Conservation (phyloP, 108 stramenopile species). For the Schizochytrium sp. region DNA sequence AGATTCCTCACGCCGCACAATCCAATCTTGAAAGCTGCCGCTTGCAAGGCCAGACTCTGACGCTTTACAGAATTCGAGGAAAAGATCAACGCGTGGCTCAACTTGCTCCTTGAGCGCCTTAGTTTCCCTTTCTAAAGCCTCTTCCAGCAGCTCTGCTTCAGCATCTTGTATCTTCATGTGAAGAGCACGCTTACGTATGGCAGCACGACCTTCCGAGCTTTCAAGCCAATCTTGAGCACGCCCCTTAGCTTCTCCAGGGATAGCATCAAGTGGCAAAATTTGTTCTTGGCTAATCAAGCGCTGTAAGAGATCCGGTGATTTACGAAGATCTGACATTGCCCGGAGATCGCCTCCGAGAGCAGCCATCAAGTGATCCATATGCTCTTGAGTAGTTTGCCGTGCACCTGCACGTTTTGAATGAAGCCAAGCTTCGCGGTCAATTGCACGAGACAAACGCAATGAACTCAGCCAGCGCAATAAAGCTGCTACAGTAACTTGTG, state of each 20-base stretch:
- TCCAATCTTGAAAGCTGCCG: neutral
- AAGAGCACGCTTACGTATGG: conserved; percentile 7
- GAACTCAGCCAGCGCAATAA: conserved; percentile 16
- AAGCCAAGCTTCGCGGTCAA: neutral
- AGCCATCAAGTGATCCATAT: neutral
- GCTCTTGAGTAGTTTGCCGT: neutral
- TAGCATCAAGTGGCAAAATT: neutral
- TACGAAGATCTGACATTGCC: neutral
- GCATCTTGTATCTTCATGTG: neutral
- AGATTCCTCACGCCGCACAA: neutral
- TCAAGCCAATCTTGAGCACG: conserved; percentile 10
- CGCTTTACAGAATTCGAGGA: neutral
- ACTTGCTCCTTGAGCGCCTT: neutral
- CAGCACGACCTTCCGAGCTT: neutral
- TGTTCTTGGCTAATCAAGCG: neutral
- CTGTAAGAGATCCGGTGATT: neutral
- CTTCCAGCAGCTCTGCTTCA: neutral
- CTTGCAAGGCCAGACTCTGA: neutral
- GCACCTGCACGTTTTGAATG: conserved; percentile 32
- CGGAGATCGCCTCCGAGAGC: neutral
- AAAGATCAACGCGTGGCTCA: conserved; percentile 9
- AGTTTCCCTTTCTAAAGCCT: neutral
- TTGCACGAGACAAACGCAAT: conserved; percentile 1
- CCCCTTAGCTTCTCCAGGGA: neutral
- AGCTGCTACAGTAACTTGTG: neutral